Percentiles rank a stretch among this genome's conserved stretches.
These are phyloP conservation scores for Fagus crenata DNA, from an alignment of 306 rosid genomes.

Conservation along the genomic window DNA sequence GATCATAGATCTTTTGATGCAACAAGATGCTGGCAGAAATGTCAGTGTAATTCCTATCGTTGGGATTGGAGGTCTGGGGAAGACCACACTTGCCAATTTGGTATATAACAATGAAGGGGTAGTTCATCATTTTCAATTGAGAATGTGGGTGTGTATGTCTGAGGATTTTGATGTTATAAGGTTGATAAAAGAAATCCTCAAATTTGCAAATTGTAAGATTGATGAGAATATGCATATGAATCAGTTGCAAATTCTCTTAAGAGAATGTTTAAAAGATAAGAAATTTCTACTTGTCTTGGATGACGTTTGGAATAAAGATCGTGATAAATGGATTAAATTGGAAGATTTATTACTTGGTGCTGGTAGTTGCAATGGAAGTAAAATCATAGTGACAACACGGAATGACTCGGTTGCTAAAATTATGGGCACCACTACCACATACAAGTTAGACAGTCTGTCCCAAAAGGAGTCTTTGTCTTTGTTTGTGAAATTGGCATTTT, in stretches of 20 bases:
- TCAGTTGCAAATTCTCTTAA: not conserved
- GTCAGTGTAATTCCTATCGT: not conserved
- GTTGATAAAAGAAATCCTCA: conserved; percentile 18
- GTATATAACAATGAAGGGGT: conserved; percentile 14
- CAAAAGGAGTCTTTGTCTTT: conserved; percentile 6
- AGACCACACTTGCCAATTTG: not conserved
- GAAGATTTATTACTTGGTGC: not conserved
- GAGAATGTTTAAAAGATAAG: too few species aligned
- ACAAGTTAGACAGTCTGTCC: not conserved
- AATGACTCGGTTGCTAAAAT: not conserved
- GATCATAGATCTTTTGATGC: not conserved
- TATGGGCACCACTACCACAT: conserved; percentile 15
- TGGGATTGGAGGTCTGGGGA: not conserved
- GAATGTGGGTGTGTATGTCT: conserved; percentile 22
- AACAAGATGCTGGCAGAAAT: accelerated
- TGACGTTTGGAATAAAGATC: conserved; percentile 21
- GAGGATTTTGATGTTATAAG: conserved; percentile 23
- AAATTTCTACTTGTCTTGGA: conserved; percentile 5
- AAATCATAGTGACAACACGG: conserved; percentile 17
- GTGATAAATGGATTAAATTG: conserved; percentile 20
- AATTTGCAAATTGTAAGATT: conserved; percentile 9
- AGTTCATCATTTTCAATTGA: conserved; percentile 12
- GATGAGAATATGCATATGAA: not conserved
- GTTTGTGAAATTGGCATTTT: conserved; percentile 39
- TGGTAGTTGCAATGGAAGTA: conserved; percentile 21